Percentiles rank a stretch among this genome's conserved stretches.
Evolutionary conservation across 176 grass and related monocot genomes (phyloP).

Genomic region (Thalia dealbata): DNA sequence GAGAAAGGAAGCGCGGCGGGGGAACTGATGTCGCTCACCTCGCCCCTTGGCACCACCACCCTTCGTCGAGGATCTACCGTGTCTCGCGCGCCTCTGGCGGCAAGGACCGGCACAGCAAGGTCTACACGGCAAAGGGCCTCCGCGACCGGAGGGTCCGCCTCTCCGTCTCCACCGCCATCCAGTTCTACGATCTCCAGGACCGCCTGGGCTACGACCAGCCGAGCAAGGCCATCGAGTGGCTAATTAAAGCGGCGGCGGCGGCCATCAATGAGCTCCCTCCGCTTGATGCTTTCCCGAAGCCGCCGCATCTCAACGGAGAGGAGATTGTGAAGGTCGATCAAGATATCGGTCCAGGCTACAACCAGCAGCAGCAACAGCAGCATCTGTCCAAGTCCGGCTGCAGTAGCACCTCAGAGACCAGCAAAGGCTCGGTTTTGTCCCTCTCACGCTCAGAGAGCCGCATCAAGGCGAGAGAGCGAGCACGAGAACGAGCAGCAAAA

Average conservation of each 20-base stretch:
- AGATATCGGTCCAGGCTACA: background rate
- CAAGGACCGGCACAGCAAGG: slow-evolving; percentile 23
- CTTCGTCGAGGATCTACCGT: slow-evolving; percentile 8
- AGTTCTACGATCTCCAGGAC: slow-evolving; percentile 22
- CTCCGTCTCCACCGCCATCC: slow-evolving; percentile 17
- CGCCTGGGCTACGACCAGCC: slow-evolving; percentile 20
- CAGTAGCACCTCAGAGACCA: slow-evolving; percentile 24
- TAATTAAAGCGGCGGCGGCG: slow-evolving; percentile 2
- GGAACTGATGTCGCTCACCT: background rate
- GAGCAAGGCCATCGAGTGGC: slow-evolving; percentile 23
- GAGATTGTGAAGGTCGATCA: background rate
- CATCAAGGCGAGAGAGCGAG: slow-evolving; percentile 12
- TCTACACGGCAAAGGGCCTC: slow-evolving; percentile 20
- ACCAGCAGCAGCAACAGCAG: slow-evolving; percentile 12
- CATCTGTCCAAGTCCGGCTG: slow-evolving; percentile 24
- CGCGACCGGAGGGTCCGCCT: slow-evolving; percentile 17
- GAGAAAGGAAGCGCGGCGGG: background rate
- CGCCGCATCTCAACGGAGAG: background rate
- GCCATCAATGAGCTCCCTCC: slow-evolving; percentile 13
- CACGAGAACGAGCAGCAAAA: slow-evolving; percentile 13
- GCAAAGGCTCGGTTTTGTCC: slow-evolving; percentile 25
- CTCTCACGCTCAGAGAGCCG: slow-evolving; percentile 21
- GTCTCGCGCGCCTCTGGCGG: slow-evolving; percentile 15
- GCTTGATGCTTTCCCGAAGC: background rate
- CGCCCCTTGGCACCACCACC: slow-evolving; percentile 2